A percentile compares a stretch with the other conserved stretches of the same genome.
Evolutionary conservation across 2,329 filamentous ascomycete genomes (phyloP).

Genomic region (Talaromyces sp.): DNA sequence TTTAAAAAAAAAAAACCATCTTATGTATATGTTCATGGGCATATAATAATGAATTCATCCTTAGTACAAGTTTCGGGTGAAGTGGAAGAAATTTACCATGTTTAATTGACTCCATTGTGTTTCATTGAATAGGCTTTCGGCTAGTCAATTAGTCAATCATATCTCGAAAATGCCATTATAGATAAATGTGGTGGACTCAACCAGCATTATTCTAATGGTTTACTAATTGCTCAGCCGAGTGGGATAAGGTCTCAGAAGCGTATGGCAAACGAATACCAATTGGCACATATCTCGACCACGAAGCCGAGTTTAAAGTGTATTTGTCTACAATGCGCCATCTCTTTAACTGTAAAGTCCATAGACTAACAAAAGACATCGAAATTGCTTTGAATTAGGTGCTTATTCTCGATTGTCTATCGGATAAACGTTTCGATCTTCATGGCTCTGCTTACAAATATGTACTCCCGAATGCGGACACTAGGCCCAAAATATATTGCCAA

Average conservation of each 20-base stretch:
- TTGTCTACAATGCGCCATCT: no score
- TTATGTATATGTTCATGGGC: neutral
- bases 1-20: no score
- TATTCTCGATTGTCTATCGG: neutral
- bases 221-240: neutral
- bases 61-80: neutral
- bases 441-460: neutral
- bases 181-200: neutral
- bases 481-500: neutral
- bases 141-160: no score
- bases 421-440: neutral
- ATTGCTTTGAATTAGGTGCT: neutral
- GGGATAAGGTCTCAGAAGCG: no score
- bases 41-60: neutral
- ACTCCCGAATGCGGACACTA: neutral
- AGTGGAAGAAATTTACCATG: no score
- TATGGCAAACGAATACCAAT: no score
- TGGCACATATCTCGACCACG: no score
- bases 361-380: neutral
- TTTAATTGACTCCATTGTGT: no score
- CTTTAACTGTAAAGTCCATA: neutral
- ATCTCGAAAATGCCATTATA: neutral
- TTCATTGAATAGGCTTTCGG: no score
- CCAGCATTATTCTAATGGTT: neutral
- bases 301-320: no score